phyloP scores from a whole-genome alignment of 202 grass and related monocot species.

The Setaria italica region DNA sequence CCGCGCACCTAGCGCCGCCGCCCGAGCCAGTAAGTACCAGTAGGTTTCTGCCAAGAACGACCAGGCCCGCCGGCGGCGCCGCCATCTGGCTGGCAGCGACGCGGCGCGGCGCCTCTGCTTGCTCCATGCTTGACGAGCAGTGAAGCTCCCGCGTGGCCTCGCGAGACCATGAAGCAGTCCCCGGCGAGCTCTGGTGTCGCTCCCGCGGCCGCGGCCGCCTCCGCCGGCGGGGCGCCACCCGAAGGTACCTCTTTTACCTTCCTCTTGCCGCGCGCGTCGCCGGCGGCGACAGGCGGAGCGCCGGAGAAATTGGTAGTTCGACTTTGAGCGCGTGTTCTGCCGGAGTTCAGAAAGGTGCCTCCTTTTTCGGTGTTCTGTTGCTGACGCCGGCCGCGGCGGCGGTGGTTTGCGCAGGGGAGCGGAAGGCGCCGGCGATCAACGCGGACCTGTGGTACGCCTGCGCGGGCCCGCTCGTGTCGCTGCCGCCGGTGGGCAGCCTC shows the following conservation, averaged over 20 bases:
- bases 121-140: slow-evolving; percentile 34
- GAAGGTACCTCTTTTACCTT: slow-evolving; percentile 40
- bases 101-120: background rate
- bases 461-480: slow-evolving; percentile 83
- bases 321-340: background rate
- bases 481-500: slow-evolving; percentile 98
- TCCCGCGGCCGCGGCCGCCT: background rate
- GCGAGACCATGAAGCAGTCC: slow-evolving; percentile 52
- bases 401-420: slow-evolving; percentile 62
- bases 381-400: slow-evolving; percentile 34
- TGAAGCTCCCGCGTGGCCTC: slow-evolving; percentile 18
- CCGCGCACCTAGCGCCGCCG: slow-evolving; percentile 38
- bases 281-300: background rate
- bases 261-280: background rate
- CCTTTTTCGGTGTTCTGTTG: background rate
- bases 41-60: slow-evolving; percentile 26
- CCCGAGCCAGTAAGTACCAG: background rate
- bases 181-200: slow-evolving; percentile 35
- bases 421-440: slow-evolving; percentile 81
- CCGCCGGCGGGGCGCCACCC: slow-evolving; percentile 18
- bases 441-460: slow-evolving; percentile 97
- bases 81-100: background rate
- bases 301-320: background rate
- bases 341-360: background rate
- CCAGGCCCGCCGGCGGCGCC: background rate